These are phyloP conservation scores for Verticillium zaregamsianum DNA, from an alignment of 2,329 filamentous ascomycete genomes.

Conservation along the genomic window DNA sequence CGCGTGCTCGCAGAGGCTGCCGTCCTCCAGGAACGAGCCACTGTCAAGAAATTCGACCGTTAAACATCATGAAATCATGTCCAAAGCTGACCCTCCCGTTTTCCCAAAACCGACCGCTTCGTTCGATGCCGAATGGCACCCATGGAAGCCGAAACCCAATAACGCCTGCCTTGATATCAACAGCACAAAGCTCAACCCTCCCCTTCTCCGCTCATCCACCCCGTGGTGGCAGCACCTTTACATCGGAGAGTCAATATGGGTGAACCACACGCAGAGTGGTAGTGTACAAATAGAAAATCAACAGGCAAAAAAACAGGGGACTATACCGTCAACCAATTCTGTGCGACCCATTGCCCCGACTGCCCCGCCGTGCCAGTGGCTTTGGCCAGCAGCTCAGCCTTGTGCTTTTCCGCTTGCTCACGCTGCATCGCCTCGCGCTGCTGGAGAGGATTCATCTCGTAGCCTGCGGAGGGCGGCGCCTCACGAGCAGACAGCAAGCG, in stretches of 20 bases:
- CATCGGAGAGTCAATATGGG: not conserved
- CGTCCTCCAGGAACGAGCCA: not conserved
- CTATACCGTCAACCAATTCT: slow-evolving; percentile 27
- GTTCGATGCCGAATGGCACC: not conserved
- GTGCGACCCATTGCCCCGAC: slow-evolving; percentile 31
- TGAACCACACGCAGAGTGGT: not conserved
- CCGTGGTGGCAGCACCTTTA: not conserved
- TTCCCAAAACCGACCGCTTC: not conserved
- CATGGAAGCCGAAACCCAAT: not conserved
- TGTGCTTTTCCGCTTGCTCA: slow-evolving; percentile 37
- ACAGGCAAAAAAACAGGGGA: slow-evolving; percentile 7
- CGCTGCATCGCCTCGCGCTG: slow-evolving; percentile 44
- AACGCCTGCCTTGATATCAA: not conserved
- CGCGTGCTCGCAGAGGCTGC: not conserved
- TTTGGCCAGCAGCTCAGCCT: slow-evolving; percentile 36
- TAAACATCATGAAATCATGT: not conserved
- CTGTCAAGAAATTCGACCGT: not conserved
- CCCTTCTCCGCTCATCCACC: not conserved
- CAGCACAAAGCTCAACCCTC: not conserved
- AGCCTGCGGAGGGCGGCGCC: slow-evolving; percentile 28
- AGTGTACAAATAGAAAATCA: not conserved
- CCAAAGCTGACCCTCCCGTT: not conserved
- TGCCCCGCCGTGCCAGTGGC: slow-evolving; percentile 31
- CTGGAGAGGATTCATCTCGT: slow-evolving; percentile 39
- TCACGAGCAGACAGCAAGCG: slow-evolving; percentile 13